These are phyloP conservation scores for Daedaleopsis nitida DNA, from an alignment of 768 basidiomycete genomes.

Conservation along the genomic window DNA sequence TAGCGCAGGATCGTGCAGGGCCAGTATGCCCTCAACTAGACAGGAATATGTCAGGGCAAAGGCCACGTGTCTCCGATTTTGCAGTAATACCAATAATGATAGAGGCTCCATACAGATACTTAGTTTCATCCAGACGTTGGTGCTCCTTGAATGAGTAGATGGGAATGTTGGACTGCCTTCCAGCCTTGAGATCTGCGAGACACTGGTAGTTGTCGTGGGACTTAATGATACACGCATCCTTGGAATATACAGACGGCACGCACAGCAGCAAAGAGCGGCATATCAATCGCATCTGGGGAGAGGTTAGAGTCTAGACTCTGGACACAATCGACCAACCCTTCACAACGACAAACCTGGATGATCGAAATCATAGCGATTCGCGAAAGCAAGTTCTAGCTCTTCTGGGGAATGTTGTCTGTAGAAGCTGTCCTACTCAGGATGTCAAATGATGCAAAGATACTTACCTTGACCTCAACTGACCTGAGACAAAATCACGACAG, in stretches of 20 bases:
- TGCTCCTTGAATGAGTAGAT: conserved; percentile 94
- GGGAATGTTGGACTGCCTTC: conserved; percentile 85
- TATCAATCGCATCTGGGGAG: conserved; percentile 74
- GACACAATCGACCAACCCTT: background rate
- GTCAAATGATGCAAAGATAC: background rate
- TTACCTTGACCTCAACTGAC: conserved; percentile 36
- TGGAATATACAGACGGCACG: conserved; percentile 28
- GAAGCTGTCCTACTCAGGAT: conserved; percentile 76
- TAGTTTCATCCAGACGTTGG: conserved; percentile 74
- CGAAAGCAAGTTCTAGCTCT: conserved; percentile 81
- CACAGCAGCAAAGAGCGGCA: conserved; percentile 81
- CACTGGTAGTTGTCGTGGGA: conserved; percentile 53
- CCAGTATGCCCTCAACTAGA: conserved; percentile 89
- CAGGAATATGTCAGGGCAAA: background rate
- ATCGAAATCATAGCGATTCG: conserved; percentile 83
- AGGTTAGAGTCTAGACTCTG: too few relatives aligned
- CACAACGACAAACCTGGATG: conserved; percentile 52
- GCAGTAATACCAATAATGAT: conserved; percentile 74
- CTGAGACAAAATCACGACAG: conserved; percentile 90
- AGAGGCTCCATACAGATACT: conserved; percentile 91
- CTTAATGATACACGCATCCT: background rate
- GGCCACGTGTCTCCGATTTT: background rate
- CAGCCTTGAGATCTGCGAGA: conserved; percentile 80
- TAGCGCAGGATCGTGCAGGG: conserved; percentile 76
- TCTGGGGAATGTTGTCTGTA: conserved; percentile 82